phyloP scores from a whole-genome alignment of 257 asterid species.

The Plantago major region DNA sequence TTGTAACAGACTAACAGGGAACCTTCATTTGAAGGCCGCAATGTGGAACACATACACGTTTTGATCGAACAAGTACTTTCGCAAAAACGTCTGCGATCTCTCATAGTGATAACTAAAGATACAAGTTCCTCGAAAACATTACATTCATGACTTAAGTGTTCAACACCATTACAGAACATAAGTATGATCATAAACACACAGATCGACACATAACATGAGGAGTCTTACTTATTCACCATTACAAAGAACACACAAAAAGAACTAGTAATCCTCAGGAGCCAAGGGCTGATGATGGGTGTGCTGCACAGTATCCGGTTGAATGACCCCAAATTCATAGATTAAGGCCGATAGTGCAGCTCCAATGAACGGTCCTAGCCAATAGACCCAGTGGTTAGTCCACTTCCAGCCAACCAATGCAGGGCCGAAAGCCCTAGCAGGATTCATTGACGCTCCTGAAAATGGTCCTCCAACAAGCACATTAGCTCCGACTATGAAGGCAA shows the following conservation, averaged over 20 bases:
- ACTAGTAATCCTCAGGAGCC: conserved; percentile 88
- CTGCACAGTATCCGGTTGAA: conserved; percentile 36
- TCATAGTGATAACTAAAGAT: no score
- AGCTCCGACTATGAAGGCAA: conserved; percentile 87
- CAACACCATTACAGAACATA: no score
- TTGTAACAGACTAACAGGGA: no score
- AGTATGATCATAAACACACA: neutral
- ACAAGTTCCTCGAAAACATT: no score
- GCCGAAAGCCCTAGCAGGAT: conserved; percentile 91
- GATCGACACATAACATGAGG: neutral
- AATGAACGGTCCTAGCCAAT: conserved; percentile 88
- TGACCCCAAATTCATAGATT: conserved; percentile 68
- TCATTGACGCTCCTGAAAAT: conserved; percentile 83
- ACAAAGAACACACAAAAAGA: neutral
- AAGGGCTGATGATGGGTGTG: conserved; percentile 75
- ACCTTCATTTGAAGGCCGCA: no score
- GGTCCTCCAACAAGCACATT: conserved; percentile 87
- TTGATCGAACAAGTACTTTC: no score
- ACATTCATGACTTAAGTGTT: no score
- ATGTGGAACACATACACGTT: no score
- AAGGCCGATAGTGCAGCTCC: conserved; percentile 76
- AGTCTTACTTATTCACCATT: neutral
- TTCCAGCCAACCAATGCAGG: conserved; percentile 95
- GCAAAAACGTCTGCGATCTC: no score
- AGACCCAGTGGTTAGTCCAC: conserved; percentile 89